phyloP scores from a whole-genome alignment of 805 yeast genomes.

The Nakazawaea sp. region DNA sequence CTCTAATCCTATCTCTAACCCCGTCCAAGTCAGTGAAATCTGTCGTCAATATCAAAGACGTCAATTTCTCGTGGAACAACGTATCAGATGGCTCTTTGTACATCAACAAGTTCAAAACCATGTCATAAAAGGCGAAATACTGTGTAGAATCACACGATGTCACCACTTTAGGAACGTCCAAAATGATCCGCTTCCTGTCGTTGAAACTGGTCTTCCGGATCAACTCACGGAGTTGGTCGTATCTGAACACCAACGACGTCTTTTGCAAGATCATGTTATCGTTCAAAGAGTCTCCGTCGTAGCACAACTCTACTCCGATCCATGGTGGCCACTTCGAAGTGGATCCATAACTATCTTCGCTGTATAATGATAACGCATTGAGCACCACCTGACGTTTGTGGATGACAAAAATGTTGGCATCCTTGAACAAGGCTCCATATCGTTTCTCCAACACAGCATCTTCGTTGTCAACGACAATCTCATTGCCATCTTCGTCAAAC shows the following conservation, averaged over 20 bases:
- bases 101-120: slow-evolving; percentile 56
- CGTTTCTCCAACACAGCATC: slow-evolving; percentile 45
- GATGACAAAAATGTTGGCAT: slow-evolving; percentile 69
- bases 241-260: slow-evolving; percentile 55
- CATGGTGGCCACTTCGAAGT: slow-evolving; percentile 80
- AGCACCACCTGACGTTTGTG: slow-evolving; percentile 39
- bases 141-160: slow-evolving; percentile 69
- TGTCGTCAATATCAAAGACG: slow-evolving; percentile 60
- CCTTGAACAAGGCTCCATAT: slow-evolving; percentile 57
- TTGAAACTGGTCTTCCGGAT: slow-evolving; percentile 13
- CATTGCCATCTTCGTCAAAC: slow-evolving; percentile 28
- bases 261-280: slow-evolving; percentile 54
- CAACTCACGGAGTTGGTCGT: slow-evolving; percentile 44
- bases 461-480: slow-evolving; percentile 12
- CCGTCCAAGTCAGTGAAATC: slow-evolving; percentile 57
- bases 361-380: slow-evolving; percentile 32
- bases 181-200: slow-evolving; percentile 39
- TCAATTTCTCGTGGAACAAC: slow-evolving; percentile 48
- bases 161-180: slow-evolving; percentile 65
- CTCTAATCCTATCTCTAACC: slow-evolving; percentile 38
- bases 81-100: slow-evolving; percentile 69
- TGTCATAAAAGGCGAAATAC: slow-evolving; percentile 58
- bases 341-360: slow-evolving; percentile 56
- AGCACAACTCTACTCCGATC: slow-evolving; percentile 67
- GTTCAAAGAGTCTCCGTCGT: slow-evolving; percentile 40